Evolutionary conservation across 163 green algal genomes (phyloP), one percentile per base, ranked within the genome.

Genomic region (Prototheca stagnorum): DNA sequence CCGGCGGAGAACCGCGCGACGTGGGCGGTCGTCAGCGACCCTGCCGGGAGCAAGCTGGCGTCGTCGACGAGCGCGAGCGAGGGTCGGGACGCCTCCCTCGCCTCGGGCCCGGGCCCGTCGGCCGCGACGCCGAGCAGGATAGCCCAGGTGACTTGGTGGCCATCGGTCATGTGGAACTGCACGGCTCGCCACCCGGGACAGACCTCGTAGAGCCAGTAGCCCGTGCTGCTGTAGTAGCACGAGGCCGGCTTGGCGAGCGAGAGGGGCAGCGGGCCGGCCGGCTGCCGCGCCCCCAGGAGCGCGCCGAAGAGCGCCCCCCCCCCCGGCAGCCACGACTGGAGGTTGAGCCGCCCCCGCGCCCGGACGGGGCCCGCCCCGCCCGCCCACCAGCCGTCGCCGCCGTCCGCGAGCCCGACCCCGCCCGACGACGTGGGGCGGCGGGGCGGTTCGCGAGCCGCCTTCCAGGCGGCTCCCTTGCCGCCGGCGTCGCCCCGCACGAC

Each of bases 141-240:
- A 5, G 35, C 42, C 42, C 24, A 49, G 24, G 35, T 25, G 7
- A 23, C 9, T 15, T 14, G 5, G 25, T 36, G 42, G 19, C 7
- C 7, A 11, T 22, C 24, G 42, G 19, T 49, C 24, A 49, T 24
- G 25, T 49, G 42, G 42, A 49, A 49, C 42, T 49, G 42, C 7
- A 15, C 22, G 9, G 22, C 24, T 15, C 42, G 42, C 42, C 42
- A 49, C 25, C 24, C 23, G 11, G 42, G 42, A 23, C 42, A 49
- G 25, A 49, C 42, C 42, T 49, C 42, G 42, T 49, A 49, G 25
- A 49, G 42, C 42, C 42, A 49, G 25, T 25, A 49, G 4, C 42
- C 42, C 15, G 16, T 44, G 15, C 16, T 44, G 7, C 15, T 12
- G 34, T 19, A 19, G 12, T 12, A 25, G 7, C 37, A 44, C 16